Evolutionary conservation across 2,329 filamentous ascomycete species (phyloP), one percentile per base, ranked within the genome.

Genomic region (Rhexocercosporidium sp.): DNA sequence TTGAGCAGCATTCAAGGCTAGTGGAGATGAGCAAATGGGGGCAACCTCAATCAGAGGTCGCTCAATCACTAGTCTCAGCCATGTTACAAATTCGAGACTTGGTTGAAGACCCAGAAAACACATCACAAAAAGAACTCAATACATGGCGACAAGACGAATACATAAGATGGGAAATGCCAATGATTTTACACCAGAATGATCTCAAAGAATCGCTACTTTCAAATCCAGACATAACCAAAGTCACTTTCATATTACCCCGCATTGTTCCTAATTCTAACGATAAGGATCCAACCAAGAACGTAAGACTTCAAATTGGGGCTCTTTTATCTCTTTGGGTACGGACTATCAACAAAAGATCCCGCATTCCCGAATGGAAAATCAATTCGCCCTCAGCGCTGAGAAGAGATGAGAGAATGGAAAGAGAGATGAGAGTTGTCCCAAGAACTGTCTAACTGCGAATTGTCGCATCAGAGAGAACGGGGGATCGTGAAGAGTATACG

Each of bases 1-100:
- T 56, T 34, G n/a, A 31, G 27, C 53, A 34, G 25, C 53, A 56
- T n/a, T 34, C 53, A n/a, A 39, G 29, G 7, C 20, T 56, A 16
- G 27, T 14, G n/a, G 53, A 56, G 16, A 56, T 56, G 34, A 56
- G 53, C n/a, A 56, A 56, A 39, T 56, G 53, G 53, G 27, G 34
- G 3, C 16, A 56, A 3, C 20, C 53, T 9, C 34, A 39, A 2
- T 34, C 16, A n/a, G 53, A 56, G n/a, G 27, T 37, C n/a, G 53
- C 53, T 1, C 53, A 56, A 14, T 11, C 8, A 2, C 25, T 56
- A 16, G 27, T 56, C 1, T 56, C 53, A n/a, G 53, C 53, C 8
- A 56, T 56, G 53, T 6, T 56, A 7, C 53, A 56, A 34, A 16
- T 56, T n/a, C 27, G 53, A 22, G 53, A 56, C 3, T 11, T 56